Evolutionary conservation across 1,139 yeast species (phyloP).

Genomic region (Meyerozyma smithsonii): DNA sequence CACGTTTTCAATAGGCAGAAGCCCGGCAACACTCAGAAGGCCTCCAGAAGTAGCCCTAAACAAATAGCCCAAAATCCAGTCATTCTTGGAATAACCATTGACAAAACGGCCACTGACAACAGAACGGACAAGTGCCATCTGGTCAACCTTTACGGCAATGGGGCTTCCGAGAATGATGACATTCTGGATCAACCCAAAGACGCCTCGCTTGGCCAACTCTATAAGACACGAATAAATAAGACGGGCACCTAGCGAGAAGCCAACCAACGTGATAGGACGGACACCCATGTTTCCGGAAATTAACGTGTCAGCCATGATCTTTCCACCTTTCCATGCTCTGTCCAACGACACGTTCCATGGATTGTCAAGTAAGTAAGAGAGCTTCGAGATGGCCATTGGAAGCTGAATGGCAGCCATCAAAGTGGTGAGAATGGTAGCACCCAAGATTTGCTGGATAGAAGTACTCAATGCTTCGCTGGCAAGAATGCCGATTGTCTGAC

Average conservation of each 20-base stretch:
- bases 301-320: conserved; percentile 84
- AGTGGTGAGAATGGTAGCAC: conserved; percentile 87
- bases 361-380: conserved; percentile 86
- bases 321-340: conserved; percentile 96
- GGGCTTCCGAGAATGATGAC: conserved; percentile 91
- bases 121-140: conserved; percentile 72
- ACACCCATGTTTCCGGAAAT: conserved; percentile 85
- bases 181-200: conserved; percentile 84
- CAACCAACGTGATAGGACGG: conserved; percentile 87
- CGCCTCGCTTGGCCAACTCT: conserved; percentile 82
- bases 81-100: conserved; percentile 87
- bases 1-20: conserved; percentile 64
- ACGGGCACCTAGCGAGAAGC: conserved; percentile 92
- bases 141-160: conserved; percentile 71
- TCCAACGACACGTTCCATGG: conserved; percentile 98
- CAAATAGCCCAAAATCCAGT: conserved; percentile 94
- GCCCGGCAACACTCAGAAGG: conserved; percentile 81
- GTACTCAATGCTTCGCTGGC: conserved; percentile 93
- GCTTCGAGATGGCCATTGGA: conserved; percentile 86
- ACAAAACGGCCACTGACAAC: conserved; percentile 89
- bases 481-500: conserved; percentile 88
- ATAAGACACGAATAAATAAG: conserved; percentile 86
- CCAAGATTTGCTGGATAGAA: conserved; percentile 90
- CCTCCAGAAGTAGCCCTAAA: conserved; percentile 97
- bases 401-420: conserved; percentile 93